A percentile compares a stretch with the other conserved stretches of the same genome.
phyloP scores from a whole-genome alignment of 768 basidiomycete species.

The Suillus bovinus region DNA sequence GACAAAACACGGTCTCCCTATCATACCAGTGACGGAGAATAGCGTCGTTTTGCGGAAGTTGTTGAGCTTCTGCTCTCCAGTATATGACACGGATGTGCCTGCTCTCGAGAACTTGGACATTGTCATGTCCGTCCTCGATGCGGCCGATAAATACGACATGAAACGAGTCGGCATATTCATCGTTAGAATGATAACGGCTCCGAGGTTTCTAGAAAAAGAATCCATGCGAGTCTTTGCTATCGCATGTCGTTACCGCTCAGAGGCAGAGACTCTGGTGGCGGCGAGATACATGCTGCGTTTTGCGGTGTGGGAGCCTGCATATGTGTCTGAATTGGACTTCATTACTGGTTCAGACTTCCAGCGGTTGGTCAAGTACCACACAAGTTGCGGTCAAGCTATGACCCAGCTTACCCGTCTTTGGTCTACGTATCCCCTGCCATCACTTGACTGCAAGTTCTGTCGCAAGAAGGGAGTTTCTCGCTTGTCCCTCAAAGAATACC shows the following conservation, averaged over 20 bases:
- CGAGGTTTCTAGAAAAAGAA: conserved; percentile 35
- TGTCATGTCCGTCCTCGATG: conserved; percentile 43
- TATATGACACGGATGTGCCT: conserved; percentile 37
- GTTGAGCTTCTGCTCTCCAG: conserved; percentile 50
- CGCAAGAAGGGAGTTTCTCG: conserved; percentile 37
- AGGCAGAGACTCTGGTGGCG: conserved; percentile 36
- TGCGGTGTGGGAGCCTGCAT: conserved; percentile 34
- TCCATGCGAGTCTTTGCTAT: conserved; percentile 39
- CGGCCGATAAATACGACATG: conserved; percentile 55
- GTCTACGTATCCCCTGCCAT: conserved; percentile 31
- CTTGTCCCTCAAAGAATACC: conserved; percentile 31
- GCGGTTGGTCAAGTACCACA: conserved; percentile 37
- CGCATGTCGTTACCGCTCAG: conserved; percentile 38
- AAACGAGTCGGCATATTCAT: conserved; percentile 39
- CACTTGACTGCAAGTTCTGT: conserved; percentile 35
- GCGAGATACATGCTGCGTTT: conserved; percentile 37
- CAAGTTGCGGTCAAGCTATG: conserved; percentile 36
- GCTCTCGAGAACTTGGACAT: conserved; percentile 39
- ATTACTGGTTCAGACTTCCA: conserved; percentile 40
- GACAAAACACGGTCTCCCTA: conserved; percentile 36
- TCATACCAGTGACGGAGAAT: conserved; percentile 51
- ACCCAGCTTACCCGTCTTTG: conserved; percentile 33
- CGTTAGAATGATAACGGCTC: conserved; percentile 32
- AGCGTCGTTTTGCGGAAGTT: conserved; percentile 41
- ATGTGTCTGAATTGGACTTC: conserved; percentile 36